A percentile compares a stretch with the other conserved stretches of the same genome.
phyloP scores from a whole-genome alignment of 352 stramenopile species.

The Globisporangium heterothallicum region DNA sequence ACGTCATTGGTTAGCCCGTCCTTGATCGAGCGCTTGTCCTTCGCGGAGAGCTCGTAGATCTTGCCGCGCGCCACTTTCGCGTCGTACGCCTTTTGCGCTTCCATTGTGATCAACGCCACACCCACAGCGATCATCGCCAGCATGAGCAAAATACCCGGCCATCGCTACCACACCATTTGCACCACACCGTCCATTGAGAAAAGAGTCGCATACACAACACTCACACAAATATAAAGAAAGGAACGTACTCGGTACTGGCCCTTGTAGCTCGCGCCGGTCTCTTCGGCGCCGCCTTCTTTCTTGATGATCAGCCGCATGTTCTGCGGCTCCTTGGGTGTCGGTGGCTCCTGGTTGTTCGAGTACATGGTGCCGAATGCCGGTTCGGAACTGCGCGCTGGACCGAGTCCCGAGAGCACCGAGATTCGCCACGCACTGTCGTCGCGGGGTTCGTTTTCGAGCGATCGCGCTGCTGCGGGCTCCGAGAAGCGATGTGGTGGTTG shows the following conservation, averaged over 20 bases:
- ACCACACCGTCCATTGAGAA: neutral
- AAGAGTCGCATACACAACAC: neutral
- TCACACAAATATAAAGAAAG: neutral
- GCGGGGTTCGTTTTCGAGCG: constrained; percentile 2
- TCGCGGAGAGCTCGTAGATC: constrained; percentile 5
- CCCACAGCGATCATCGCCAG: constrained; percentile 18
- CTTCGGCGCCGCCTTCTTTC: constrained; percentile 4
- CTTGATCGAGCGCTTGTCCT: constrained; percentile 20
- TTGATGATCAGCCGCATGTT: constrained; percentile 10
- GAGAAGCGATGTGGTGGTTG: neutral
- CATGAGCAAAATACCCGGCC: constrained; percentile 27
- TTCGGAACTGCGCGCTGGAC: constrained; percentile 6
- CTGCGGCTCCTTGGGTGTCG: constrained; percentile 6
- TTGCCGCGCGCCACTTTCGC: constrained; percentile 6
- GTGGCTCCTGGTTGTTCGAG: constrained; percentile 7
- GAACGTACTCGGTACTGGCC: constrained; percentile 13
- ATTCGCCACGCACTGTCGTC: constrained; percentile 14
- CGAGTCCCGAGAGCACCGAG: constrained; percentile 10
- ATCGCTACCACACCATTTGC: constrained; percentile 10
- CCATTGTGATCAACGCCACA: constrained; percentile 14
- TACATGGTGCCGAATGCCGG: constrained; percentile 9
- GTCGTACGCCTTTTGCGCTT: constrained; percentile 8
- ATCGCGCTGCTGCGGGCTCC: neutral
- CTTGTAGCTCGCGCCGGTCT: constrained; percentile 8
- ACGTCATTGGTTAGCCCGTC: constrained; percentile 11